Percentiles rank a stretch among this genome's conserved stretches.
Conservation (phyloP, 2,329 filamentous ascomycete genomes). For the Arachnomyces sp. region DNA sequence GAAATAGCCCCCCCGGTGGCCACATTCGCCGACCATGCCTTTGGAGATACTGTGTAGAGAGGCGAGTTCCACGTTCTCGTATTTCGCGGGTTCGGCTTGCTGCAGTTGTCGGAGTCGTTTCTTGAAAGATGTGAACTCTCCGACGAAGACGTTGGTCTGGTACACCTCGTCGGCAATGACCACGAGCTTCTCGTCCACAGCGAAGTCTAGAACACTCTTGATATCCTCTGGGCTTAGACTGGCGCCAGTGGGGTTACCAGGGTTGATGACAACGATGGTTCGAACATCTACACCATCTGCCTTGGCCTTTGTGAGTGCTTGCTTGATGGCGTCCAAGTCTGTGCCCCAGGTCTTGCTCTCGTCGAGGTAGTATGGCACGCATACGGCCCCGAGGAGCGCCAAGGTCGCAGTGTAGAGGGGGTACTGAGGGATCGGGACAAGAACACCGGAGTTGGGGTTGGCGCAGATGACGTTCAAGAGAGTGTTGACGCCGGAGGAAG, state of each 20-base stretch:
- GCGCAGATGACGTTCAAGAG: constrained; percentile 84
- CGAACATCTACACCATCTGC: constrained; percentile 75
- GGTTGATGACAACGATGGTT: constrained; percentile 95
- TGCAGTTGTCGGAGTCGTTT: constrained; percentile 73
- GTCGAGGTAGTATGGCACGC: constrained; percentile 89
- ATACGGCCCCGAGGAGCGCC: constrained; percentile 70
- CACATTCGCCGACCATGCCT: constrained; percentile 98
- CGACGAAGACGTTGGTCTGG: constrained; percentile 96
- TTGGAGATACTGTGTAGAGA: constrained; percentile 92
- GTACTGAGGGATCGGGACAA: constrained; percentile 96
- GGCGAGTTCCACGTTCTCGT: constrained; percentile 77
- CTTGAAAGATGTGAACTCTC: constrained; percentile 95
- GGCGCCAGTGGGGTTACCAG: constrained; percentile 91
- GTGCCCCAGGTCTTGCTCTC: constrained; percentile 84
- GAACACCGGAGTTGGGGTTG: constrained; percentile 65
- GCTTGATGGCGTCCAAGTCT: constrained; percentile 66
- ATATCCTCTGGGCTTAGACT: constrained; percentile 73
- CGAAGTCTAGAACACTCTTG: constrained; percentile 75
- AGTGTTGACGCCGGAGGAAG: constrained; percentile 90
- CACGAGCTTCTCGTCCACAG: constrained; percentile 74
- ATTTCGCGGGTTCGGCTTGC: constrained; percentile 61
- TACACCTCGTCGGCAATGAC: constrained; percentile 96
- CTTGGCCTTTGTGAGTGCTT: constrained; percentile 65
- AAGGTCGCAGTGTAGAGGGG: constrained; percentile 94
- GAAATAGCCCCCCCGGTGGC: constrained; percentile 95